Percentiles rank a stretch among this genome's conserved stretches.
These are phyloP conservation scores for Acacia pycnantha DNA, from an alignment of 331 rosid genomes.

Conservation along the genomic window DNA sequence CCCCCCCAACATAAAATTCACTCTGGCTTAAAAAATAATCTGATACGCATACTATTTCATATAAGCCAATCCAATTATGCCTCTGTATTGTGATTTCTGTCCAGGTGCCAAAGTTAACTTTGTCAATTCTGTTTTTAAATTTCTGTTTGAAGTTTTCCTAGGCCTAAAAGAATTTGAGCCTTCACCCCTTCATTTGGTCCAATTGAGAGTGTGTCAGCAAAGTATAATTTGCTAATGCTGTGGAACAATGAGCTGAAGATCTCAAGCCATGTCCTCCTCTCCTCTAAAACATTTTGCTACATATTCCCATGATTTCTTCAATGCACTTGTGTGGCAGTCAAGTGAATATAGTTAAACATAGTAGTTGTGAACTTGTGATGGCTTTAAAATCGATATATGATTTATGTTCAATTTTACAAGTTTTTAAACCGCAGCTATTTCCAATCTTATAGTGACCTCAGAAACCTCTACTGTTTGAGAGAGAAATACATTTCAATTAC, in stretches of 20 bases:
- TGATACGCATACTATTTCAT: background rate
- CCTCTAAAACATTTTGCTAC: background rate
- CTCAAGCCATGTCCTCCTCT: background rate
- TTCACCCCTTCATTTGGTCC: background rate
- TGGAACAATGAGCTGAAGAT: slow-evolving; percentile 1
- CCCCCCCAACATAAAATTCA: background rate
- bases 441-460: background rate
- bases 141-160: background rate
- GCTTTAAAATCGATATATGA: background rate
- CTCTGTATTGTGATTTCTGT: background rate
- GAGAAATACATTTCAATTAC: background rate
- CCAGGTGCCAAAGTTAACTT: background rate
- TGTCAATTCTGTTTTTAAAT: background rate
- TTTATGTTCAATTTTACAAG: background rate
- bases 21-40: background rate
- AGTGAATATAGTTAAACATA: background rate
- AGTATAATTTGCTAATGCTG: background rate
- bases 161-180: background rate
- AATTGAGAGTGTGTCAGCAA: background rate
- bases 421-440: background rate
- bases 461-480: background rate
- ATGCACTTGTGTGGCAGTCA: background rate
- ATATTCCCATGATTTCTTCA: background rate
- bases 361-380: background rate
- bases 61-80: background rate